Conservation (phyloP, 306 rosid genomes). For the Fragaria iinumae region DNA sequence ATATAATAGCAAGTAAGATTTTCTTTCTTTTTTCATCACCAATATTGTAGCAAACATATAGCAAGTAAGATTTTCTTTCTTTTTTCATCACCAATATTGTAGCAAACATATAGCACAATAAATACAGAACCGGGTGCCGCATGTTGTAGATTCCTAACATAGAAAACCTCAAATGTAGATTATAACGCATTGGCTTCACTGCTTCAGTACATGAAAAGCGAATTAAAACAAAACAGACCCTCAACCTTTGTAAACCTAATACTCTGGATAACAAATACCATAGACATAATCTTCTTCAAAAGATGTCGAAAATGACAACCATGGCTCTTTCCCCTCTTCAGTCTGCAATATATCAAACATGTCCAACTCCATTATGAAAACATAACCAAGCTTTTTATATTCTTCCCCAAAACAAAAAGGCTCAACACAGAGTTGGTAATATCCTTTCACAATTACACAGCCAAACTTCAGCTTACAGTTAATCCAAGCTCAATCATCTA, state of each 20-base stretch:
- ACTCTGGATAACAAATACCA: background rate
- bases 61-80: background rate
- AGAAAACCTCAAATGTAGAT: conserved; percentile 1
- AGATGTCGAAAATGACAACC: background rate
- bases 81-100: background rate
- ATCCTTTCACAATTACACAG: background rate
- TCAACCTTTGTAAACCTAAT: background rate
- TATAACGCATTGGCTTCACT: background rate
- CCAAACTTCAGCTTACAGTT: background rate
- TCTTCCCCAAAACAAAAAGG: background rate
- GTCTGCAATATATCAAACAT: background rate
- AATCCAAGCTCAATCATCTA: background rate
- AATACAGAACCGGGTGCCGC: background rate
- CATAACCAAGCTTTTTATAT: background rate
- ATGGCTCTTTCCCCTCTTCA: background rate
- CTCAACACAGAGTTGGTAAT: background rate
- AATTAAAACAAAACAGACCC: background rate
- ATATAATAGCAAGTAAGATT: background rate
- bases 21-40: background rate
- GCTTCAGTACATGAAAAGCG: background rate
- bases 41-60: background rate
- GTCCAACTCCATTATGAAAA: background rate
- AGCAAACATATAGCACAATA: background rate
- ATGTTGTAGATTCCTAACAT: background rate
- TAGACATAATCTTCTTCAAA: background rate